These are phyloP conservation scores for Pyronema domesticum DNA, from an alignment of 495 filamentous ascomycete genomes.

Conservation along the genomic window DNA sequence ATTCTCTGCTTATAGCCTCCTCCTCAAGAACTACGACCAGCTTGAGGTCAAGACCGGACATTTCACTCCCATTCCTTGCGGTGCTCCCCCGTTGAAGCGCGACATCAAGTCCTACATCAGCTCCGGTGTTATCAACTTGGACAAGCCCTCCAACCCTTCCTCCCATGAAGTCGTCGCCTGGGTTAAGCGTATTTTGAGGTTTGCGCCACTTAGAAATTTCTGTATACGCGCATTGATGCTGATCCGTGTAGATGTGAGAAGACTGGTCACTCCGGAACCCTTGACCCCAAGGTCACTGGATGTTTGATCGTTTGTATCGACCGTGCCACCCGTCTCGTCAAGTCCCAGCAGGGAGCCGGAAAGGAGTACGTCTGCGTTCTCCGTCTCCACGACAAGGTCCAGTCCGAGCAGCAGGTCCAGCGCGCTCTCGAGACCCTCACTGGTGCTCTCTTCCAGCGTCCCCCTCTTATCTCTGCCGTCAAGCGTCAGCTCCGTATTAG, in stretches of 20 bases:
- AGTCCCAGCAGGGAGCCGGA: conserved; percentile 89
- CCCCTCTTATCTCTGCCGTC: conserved; percentile 90
- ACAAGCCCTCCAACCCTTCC: conserved; percentile 95
- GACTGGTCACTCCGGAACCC: conserved; percentile 91
- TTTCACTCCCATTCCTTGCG: conserved; percentile 83
- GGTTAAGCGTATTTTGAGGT: conserved; percentile 94
- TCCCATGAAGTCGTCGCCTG: conserved; percentile 97
- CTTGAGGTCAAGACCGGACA: conserved; percentile 75
- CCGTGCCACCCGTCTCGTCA: conserved; percentile 88
- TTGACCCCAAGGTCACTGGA: conserved; percentile 87
- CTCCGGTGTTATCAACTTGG: conserved; percentile 93
- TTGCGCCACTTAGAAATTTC: background rate
- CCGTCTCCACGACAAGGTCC: conserved; percentile 79
- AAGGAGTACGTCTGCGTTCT: conserved; percentile 68
- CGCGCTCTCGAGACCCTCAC: conserved; percentile 86
- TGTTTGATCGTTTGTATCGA: conserved; percentile 93
- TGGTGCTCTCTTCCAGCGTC: conserved; percentile 91
- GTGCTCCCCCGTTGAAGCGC: conserved; percentile 68
- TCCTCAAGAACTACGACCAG: conserved; percentile 83
- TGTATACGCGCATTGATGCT: background rate
- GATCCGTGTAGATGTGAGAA: conserved; percentile 55
- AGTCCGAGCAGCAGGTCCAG: conserved; percentile 74
- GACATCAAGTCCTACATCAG: conserved; percentile 90
- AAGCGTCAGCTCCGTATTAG: conserved; percentile 95
- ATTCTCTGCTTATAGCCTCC: conserved; percentile 7